Conservation (phyloP, 208 protist species). For the Trichomonas vaginalis region DNA sequence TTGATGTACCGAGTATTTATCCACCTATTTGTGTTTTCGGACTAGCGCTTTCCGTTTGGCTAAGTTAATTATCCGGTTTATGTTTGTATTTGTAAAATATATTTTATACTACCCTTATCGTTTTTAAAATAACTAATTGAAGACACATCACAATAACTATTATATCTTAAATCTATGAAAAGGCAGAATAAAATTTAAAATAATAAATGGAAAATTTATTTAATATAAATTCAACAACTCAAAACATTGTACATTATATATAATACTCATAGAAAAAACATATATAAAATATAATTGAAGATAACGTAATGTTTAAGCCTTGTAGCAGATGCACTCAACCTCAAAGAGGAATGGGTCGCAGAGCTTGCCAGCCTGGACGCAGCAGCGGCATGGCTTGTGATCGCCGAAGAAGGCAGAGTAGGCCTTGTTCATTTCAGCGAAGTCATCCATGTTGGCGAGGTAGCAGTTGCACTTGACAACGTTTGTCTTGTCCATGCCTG, state of each 20-base stretch:
- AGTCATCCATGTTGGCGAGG: not conserved
- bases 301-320: not conserved
- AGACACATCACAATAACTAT: too few relatives aligned
- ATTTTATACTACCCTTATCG: too few relatives aligned
- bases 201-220: too few relatives aligned
- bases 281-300: not conserved
- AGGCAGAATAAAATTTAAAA: too few relatives aligned
- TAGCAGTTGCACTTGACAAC: constrained; percentile 15
- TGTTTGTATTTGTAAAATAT: not conserved
- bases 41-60: not conserved
- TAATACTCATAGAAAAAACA: not conserved
- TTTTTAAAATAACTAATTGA: too few relatives aligned
- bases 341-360: not conserved
- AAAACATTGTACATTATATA: too few relatives aligned
- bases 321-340: not conserved
- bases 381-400: constrained; percentile 2
- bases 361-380: not conserved
- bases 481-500: not conserved
- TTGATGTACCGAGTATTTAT: not conserved
- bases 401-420: constrained; percentile 16
- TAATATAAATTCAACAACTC: too few relatives aligned
- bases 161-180: too few relatives aligned
- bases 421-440: not conserved
- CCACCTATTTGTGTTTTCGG: not conserved
- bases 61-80: not conserved